These are phyloP conservation scores for Cryptomeria japonica DNA, from an alignment of 75 land plant species.

Conservation along the genomic window DNA sequence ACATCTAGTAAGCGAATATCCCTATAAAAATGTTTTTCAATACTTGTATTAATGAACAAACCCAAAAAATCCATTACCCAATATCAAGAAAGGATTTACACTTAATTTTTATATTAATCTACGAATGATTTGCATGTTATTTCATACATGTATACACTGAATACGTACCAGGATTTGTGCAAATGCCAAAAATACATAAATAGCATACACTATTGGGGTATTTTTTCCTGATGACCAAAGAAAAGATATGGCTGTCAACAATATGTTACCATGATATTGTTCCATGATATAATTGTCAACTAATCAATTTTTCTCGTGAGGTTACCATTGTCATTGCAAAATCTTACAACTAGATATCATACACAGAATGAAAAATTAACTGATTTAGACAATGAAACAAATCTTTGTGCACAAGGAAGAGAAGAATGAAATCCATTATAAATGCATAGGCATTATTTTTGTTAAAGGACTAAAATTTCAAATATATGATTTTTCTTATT, in stretches of 20 bases:
- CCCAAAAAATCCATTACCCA: background rate
- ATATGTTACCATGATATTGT: too few relatives aligned
- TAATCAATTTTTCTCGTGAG: background rate
- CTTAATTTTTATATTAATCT: background rate
- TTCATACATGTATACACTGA: too few relatives aligned
- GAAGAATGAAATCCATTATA: background rate
- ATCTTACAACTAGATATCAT: background rate
- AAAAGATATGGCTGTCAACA: too few relatives aligned
- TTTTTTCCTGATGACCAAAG: too few relatives aligned
- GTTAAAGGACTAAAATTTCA: background rate
- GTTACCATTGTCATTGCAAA: background rate
- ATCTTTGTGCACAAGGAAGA: background rate
- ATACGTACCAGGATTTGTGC: too few relatives aligned
- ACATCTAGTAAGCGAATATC: too few relatives aligned
- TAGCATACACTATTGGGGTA: too few relatives aligned
- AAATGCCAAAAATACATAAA: too few relatives aligned
- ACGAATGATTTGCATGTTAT: too few relatives aligned
- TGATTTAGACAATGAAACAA: background rate
- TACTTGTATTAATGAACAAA: too few relatives aligned
- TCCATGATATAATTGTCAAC: background rate
- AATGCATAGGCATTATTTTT: background rate
- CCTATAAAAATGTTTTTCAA: too few relatives aligned
- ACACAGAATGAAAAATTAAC: background rate
- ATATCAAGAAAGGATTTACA: background rate
- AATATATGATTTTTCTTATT: background rate